Base-by-base conservation (phyloP, 2,329 filamentous ascomycete species). In the Microdochium bolleyi region DNA sequence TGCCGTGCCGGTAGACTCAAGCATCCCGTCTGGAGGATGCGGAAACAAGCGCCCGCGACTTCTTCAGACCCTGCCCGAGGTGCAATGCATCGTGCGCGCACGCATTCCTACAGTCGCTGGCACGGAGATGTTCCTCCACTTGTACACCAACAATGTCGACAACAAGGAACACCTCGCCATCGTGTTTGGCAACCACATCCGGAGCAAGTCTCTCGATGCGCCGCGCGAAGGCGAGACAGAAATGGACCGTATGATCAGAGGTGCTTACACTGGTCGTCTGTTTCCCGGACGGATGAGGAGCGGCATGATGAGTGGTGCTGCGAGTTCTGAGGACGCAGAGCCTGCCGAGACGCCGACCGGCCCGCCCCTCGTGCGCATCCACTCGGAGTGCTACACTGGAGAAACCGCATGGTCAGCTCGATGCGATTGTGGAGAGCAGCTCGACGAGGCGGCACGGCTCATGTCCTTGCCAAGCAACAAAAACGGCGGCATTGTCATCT, bases 321-420 rank as follows among this genome's bases (percentile, higher is more conserved):
- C 60, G 16, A 53, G 51, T 48, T 51, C 48, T 2, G 21, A 38
- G 44, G 49, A 24, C 10, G 52, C 56, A 13, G 44, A 54, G 56
- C 50, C 52, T 38, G 58, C 52, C 5, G 16, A 53, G 2, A 51
- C 44, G 24, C 52, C 57, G 3, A 51, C 32, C 16, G 64, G 64
- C 3, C 70, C 87, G 1, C 89, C 94, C 0, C 75, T 99, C 38
- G 92, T 99, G 49, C 82, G 94, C 53, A 99, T 99, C 65, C 94
- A 99, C 69, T 95, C 89, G 2, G 94, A 99, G 70, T 99, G 94
- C 73, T 99, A 99, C 70, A 99, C 94, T 0, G 94, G 94, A 54
- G 94, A 99, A 75, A 99, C 94, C 1, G 94, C 95, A 1, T 97
- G 94, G 94, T 96, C 92, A 8, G 92, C 94, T 34, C 85, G 94